Conservation (phyloP, 345 rosid genomes). For the Noccaea caerulescens region DNA sequence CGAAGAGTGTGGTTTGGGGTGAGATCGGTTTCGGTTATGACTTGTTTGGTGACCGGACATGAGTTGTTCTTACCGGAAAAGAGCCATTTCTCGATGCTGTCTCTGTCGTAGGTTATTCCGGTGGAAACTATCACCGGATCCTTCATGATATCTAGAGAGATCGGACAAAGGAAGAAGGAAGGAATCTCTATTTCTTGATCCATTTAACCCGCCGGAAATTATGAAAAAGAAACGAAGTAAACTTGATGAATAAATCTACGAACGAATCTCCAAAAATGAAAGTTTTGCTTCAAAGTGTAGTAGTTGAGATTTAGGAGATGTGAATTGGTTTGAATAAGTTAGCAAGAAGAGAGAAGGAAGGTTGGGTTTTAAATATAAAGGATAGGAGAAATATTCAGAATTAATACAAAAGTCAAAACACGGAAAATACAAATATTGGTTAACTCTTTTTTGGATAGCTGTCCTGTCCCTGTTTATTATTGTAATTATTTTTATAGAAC, state of each 20-base stretch:
- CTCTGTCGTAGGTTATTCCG: constrained; percentile 80
- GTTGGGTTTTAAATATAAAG: constrained; percentile 48
- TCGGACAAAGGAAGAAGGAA: constrained; percentile 66
- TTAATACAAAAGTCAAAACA: constrained; percentile 64
- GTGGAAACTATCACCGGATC: constrained; percentile 72
- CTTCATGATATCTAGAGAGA: constrained; percentile 77
- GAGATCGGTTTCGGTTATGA: constrained; percentile 58
- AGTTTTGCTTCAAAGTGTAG: constrained; percentile 22
- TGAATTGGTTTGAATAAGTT: constrained; percentile 49
- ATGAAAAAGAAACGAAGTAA: not conserved
- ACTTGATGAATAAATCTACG: constrained; percentile 15
- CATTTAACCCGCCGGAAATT: constrained; percentile 41
- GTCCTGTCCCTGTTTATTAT: constrained; percentile 29
- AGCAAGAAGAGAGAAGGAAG: constrained; percentile 32
- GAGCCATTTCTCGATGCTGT: constrained; percentile 74
- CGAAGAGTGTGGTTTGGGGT: constrained; percentile 92
- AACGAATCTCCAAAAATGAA: constrained; percentile 15
- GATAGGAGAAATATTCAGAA: constrained; percentile 23
- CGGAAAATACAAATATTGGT: constrained; percentile 46
- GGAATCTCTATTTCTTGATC: constrained; percentile 76
- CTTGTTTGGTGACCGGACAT: constrained; percentile 80
- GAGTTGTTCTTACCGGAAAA: constrained; percentile 55
- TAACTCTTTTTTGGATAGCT: constrained; percentile 28
- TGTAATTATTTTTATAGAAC: constrained; percentile 32
- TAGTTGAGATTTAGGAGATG: constrained; percentile 40